A percentile compares a stretch with the other conserved stretches of the same genome.
Evolutionary conservation across 2,329 filamentous ascomycete species (phyloP).

Genomic region (Ophiostoma novo-ulmi): DNA sequence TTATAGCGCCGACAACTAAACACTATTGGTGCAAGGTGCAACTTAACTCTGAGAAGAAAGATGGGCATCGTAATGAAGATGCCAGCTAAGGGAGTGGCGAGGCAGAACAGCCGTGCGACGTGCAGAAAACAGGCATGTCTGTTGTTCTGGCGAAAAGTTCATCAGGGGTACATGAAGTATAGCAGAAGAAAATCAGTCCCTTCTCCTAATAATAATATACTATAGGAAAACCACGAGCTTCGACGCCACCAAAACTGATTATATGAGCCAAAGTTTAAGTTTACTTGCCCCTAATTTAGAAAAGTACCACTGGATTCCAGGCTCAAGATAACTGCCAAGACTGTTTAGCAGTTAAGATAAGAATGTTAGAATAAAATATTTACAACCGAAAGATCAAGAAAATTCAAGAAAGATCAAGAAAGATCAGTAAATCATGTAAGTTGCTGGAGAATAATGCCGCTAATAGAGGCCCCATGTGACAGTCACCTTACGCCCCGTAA

Average conservation of each 20-base stretch:
- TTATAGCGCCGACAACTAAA: neutral
- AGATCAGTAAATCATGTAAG: neutral
- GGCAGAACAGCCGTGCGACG: neutral
- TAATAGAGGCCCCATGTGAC: conserved; percentile 4
- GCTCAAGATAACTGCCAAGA: neutral
- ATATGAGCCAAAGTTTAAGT: too few relatives aligned
- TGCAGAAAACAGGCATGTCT: neutral
- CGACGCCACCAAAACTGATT: neutral
- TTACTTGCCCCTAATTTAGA: too few relatives aligned
- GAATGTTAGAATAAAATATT: neutral
- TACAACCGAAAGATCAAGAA: conserved; percentile 1
- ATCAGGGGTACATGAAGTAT: neutral
- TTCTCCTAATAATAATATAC: neutral
- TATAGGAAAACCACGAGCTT: neutral
- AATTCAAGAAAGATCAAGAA: neutral
- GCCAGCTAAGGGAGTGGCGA: neutral
- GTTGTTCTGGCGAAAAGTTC: neutral
- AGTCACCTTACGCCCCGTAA: neutral
- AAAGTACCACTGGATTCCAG: too few relatives aligned
- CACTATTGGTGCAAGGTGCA: neutral
- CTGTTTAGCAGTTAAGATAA: neutral
- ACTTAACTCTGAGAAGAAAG: neutral
- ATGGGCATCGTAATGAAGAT: neutral
- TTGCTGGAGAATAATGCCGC: neutral
- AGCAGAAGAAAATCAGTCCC: too few relatives aligned